Base-by-base conservation (phyloP, 768 basidiomycete species). In the Trametes cubensis region DNA sequence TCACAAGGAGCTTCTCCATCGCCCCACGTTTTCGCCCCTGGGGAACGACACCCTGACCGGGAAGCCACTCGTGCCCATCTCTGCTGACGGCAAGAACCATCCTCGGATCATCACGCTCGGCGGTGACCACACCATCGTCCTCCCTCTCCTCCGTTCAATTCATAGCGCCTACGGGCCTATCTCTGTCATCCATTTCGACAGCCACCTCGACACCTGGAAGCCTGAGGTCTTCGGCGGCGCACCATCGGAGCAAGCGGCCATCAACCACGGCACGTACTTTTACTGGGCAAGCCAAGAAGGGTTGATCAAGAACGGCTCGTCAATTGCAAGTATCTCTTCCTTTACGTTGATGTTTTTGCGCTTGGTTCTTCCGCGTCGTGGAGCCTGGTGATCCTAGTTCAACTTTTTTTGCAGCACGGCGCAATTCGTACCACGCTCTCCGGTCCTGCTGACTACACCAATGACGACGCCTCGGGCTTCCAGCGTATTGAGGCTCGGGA, bases 181-280 rank as follows among this genome's bases (percentile, higher is more conserved):
- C 56, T 87, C 86, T 30, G 88, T 91, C 51, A 91, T 94, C 53
- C 93, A 94, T 74, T 93, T 94, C 70, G 93, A 94, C 72, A 88
- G 89, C 34, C 90, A 94, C 74, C 81, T 92, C 39, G 88, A 90
- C 69, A 90, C 88, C 13, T 90, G 88, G 89, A 88, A 87, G 68
- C 87, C 88, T 4, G 78, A 82, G 34, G 85, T 89, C 11, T 90
- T 90, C 69, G 89, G 89, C 23, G 88, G 87, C 11, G 85, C 89
- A 3, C 88, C 87, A 4, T 87, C 87, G 26, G 79, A 81, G 0
- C 86, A 87, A 60, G 89, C 88, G 0, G 85, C 86, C 21, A 86
- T 95, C 65, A 94, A 90, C 62, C 93, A 95, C 62, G 93, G 92
- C 14, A 92, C 90, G 3, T 94, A 94, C 77, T 95, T 95, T 74